phyloP scores from a whole-genome alignment of 805 yeast genomes.

The Martiniozyma abietophila region DNA sequence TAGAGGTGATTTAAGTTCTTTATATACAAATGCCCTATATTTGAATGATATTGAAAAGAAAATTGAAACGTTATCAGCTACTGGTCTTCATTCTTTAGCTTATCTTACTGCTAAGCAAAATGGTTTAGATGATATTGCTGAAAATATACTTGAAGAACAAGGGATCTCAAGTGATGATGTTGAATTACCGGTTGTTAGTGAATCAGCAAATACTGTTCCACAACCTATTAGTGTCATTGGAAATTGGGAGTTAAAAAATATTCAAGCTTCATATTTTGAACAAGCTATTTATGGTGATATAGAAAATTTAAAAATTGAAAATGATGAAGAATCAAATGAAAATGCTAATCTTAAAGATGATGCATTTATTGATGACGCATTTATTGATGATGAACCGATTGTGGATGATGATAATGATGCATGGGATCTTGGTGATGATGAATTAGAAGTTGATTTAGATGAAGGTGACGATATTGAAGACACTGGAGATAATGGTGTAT shows the following conservation, averaged over 20 bases:
- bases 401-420: constrained; percentile 64
- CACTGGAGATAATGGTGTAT: constrained; percentile 13
- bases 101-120: constrained; percentile 85
- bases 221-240: constrained; percentile 36
- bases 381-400: constrained; percentile 33
- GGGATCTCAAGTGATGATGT: constrained; percentile 57
- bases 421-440: constrained; percentile 61
- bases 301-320: constrained; percentile 44
- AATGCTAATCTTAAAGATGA: constrained; percentile 18
- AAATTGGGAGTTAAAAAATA: constrained; percentile 78
- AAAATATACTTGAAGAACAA: constrained; percentile 58
- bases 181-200: constrained; percentile 27
- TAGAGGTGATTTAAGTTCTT: constrained; percentile 70
- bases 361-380: constrained; percentile 8
- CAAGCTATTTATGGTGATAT: constrained; percentile 72
- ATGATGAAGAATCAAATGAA: constrained; percentile 16
- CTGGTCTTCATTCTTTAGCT: constrained; percentile 82
- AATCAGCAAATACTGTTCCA: constrained; percentile 34
- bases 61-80: constrained; percentile 60
- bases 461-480: constrained; percentile 30
- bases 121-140: constrained; percentile 71
- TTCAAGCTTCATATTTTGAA: constrained; percentile 74
- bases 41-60: constrained; percentile 68
- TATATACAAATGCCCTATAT: constrained; percentile 76
- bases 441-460: constrained; percentile 50